Conservation (phyloP, 2,329 filamentous ascomycete species). For the Calonectria ilicicola region DNA sequence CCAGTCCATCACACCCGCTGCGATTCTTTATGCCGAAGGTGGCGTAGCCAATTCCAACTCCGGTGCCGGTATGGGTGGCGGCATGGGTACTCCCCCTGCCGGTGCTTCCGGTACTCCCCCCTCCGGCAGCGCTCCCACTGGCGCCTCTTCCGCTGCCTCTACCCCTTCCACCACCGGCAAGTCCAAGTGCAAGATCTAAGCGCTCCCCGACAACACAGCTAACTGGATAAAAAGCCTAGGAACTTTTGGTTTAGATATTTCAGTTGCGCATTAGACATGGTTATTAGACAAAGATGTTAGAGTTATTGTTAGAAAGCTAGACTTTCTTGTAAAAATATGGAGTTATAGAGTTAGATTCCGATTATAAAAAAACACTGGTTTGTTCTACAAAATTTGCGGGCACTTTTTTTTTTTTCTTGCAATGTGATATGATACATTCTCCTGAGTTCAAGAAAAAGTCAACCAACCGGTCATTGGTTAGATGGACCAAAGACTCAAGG, state of each 20-base stretch:
- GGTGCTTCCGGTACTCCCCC: constrained; percentile 1
- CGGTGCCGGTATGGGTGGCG: constrained; percentile 3
- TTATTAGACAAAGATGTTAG: neutral
- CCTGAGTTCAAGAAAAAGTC: neutral
- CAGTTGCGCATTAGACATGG: neutral
- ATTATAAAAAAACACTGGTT: neutral
- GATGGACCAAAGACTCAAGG: neutral
- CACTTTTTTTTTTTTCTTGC: neutral
- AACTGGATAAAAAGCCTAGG: neutral
- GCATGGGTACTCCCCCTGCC: constrained; percentile 19
- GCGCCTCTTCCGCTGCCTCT: neutral
- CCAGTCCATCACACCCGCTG: constrained; percentile 30
- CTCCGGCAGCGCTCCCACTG: neutral
- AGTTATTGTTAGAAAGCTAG: neutral
- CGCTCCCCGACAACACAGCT: neutral
- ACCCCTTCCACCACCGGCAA: neutral
- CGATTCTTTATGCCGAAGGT: constrained; percentile 34
- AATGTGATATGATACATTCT: neutral
- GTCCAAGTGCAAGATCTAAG: constrained; percentile 21
- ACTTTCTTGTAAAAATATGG: neutral
- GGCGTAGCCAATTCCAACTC: constrained; percentile 38
- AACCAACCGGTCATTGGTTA: too few species aligned
- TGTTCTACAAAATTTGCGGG: neutral
- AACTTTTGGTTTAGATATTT: neutral
- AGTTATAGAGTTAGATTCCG: neutral